Conservation (phyloP, 371 early-diverging fungal species). For the Umbelopsis sp. region DNA sequence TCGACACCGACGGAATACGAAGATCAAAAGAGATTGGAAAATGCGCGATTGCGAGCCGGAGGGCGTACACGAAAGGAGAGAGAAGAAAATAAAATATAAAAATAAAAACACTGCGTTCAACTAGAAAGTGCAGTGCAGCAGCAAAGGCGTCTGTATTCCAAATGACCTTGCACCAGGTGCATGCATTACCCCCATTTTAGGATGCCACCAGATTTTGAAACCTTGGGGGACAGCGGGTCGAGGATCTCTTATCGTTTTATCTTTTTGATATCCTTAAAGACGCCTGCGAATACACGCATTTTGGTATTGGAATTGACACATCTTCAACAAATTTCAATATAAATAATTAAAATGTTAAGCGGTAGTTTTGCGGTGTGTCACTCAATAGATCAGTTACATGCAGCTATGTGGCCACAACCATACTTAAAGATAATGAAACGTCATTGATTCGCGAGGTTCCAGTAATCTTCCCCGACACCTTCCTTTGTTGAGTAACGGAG, state of each 20-base stretch:
- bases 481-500: too few relatives aligned
- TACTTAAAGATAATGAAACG: not conserved
- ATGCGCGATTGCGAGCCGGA: not conserved
- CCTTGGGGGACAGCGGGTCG: not conserved
- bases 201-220: slow-evolving; percentile 2
- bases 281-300: too few relatives aligned
- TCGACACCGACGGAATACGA: not conserved
- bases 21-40: not conserved
- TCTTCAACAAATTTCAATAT: not conserved
- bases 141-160: slow-evolving; percentile 15
- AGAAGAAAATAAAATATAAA: slow-evolving; percentile 2
- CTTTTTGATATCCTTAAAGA: too few relatives aligned
- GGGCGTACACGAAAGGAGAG: not conserved
- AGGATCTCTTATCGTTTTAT: too few relatives aligned
- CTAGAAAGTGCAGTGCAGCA: slow-evolving; percentile 3
- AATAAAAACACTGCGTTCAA: slow-evolving; percentile 5
- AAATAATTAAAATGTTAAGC: not conserved
- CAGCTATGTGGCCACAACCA: not conserved
- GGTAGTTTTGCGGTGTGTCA: not conserved
- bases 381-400: too few relatives aligned
- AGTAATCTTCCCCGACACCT: not conserved
- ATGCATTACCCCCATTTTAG: slow-evolving; percentile 16
- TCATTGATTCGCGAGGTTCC: slow-evolving; percentile 9
- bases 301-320: not conserved
- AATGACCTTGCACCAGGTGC: slow-evolving; percentile 17